Evolutionary conservation across 768 basidiomycete species (phyloP).

Genomic region (Pulveroboletus sp.): DNA sequence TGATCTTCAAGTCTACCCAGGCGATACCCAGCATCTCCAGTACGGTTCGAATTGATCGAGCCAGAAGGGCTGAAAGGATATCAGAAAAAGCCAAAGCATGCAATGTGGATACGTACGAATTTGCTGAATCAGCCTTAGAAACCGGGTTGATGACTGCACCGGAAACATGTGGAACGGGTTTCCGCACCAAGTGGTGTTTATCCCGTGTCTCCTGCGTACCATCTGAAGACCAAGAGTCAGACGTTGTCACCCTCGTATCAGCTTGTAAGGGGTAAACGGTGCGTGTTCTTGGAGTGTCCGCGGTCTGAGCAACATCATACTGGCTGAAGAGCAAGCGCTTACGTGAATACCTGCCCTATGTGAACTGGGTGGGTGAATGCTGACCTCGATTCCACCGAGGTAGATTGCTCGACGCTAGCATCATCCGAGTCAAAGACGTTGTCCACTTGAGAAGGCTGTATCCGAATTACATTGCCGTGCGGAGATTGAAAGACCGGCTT

Average conservation of each 20-base stretch:
- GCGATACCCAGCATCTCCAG: not conserved
- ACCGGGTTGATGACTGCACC: not conserved
- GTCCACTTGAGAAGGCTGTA: not conserved
- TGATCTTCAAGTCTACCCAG: not conserved
- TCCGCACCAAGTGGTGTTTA: not conserved
- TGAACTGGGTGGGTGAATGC: not conserved
- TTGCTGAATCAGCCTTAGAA: not conserved
- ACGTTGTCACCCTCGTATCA: not conserved
- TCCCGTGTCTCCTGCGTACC: not conserved
- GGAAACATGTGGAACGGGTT: not conserved
- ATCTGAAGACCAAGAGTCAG: not conserved
- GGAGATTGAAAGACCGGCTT: not conserved
- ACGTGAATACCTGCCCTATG: not conserved
- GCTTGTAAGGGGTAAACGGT: not conserved
- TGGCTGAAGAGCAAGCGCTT: not conserved
- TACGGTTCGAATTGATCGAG: not conserved
- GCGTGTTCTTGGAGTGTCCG: not conserved
- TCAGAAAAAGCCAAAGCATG: not conserved
- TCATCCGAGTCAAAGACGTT: not conserved
- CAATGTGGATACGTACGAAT: conserved; percentile 6
- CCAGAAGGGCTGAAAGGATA: conserved; percentile 1
- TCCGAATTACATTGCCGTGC: not conserved
- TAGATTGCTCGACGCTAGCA: not conserved
- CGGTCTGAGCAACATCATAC: not conserved
- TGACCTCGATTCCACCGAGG: conserved; percentile 1